Conservation (phyloP, 371 early-diverging fungal genomes). For the Mortierella sp. region DNA sequence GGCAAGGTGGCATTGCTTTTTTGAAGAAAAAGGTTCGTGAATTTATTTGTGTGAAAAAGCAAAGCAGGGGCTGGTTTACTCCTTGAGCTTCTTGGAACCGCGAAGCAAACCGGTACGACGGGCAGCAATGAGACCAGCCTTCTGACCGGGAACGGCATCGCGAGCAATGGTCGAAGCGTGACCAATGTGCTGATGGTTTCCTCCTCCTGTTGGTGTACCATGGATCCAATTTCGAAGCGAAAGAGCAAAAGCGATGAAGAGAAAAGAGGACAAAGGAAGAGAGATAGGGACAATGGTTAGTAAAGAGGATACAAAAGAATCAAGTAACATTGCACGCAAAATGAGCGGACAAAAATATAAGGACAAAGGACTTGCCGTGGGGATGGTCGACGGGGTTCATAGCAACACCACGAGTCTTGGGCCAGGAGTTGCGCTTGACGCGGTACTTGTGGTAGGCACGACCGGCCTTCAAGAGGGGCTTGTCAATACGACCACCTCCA, state of each 20-base stretch:
- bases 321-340: no score
- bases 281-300: no score
- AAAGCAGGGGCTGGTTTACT: constrained; percentile 51
- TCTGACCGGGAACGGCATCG: constrained; percentile 97
- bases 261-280: neutral
- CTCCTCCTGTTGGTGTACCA: constrained; percentile 88
- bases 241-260: neutral
- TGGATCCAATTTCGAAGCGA: neutral
- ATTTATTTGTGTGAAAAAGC: constrained; percentile 48
- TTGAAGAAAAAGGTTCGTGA: constrained; percentile 15
- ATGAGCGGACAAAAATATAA: constrained; percentile 90
- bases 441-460: constrained; percentile 99
- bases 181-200: constrained; percentile 99
- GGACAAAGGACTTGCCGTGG: constrained; percentile 61
- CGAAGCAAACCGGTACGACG: constrained; percentile 99
- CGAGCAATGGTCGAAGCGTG: constrained; percentile 99
- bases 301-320: no score
- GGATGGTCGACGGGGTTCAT: constrained; percentile 97
- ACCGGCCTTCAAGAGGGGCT: constrained; percentile 99
- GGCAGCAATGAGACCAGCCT: constrained; percentile 99
- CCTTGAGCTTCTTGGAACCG: constrained; percentile 95
- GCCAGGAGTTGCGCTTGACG: constrained; percentile 99
- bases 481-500: constrained; percentile 99
- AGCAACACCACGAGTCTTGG: constrained; percentile 99
- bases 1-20: no score